Base-by-base conservation (phyloP, 179 eudicot genomes). In the Sideroxylon spinosum region DNA sequence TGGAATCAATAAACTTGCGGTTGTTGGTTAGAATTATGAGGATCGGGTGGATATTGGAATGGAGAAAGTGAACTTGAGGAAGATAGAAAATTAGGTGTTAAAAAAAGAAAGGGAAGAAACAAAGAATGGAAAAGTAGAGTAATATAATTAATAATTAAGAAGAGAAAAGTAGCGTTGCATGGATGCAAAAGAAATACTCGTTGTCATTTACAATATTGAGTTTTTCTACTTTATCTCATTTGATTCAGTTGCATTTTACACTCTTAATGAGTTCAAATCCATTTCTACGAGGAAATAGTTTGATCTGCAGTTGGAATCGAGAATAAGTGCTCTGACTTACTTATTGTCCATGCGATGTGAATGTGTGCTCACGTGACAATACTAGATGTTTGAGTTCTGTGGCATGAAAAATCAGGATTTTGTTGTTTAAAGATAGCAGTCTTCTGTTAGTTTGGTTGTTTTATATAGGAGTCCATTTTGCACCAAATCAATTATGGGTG, bases 181-280 rank as follows among this genome's bases (percentile, higher is more conserved):
- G 64, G 64, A 60, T 60, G 56, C 56, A 52, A 52, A 10, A 9
- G 12, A 52, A 9, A 1, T 10, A 44, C 17, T 53, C 16, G 49
- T 13, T n/a, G 66, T 57, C 11, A 28, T 71, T 60, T 44, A 8
- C 19, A 13, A 26, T 56, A n/a, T 29, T 23, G 2, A 4, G 28
- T 77, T 64, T 50, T 28, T 7, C 29, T 13, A 37, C 44, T 37
- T 37, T 28, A 11, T 69, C 7, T 53, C 11, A 55, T 67, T 68
- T 56, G 80, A 37, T 68, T 77, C 67, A 56, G n/a, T 53, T 23
- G 46, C 29, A 20, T 22, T 68, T 52, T 77, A 14, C 56, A 0
- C 37, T 22, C 6, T 37, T 77, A n/a, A 16, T 52, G 29, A 53
- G 32, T 20, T 56, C 20, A 57, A 23, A 25, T 32, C 22, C 37